These are phyloP conservation scores for Cynara cardunculus DNA, from an alignment of 129 eudicot species.

Conservation along the genomic window DNA sequence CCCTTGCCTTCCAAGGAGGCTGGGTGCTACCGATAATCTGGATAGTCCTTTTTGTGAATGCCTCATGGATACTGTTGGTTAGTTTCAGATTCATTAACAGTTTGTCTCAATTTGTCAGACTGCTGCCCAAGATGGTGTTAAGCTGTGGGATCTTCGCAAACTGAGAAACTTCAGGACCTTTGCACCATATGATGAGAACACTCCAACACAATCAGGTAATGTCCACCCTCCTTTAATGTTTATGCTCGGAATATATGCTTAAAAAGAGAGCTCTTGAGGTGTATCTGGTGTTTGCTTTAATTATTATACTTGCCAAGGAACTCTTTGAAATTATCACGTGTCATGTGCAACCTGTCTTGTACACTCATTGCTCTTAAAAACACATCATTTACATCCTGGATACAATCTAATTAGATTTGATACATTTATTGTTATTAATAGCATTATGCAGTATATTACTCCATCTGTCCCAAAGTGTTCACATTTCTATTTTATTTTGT, in stretches of 20 bases:
- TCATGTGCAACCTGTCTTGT: not conserved
- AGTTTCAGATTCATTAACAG: not conserved
- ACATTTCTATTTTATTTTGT: not conserved
- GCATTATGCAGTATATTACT: not conserved
- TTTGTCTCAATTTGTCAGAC: constrained; percentile 44
- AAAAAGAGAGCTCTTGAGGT: not conserved
- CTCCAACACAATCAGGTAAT: constrained; percentile 81
- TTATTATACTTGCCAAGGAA: not conserved
- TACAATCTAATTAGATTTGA: not conserved
- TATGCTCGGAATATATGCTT: not conserved
- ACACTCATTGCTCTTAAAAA: not conserved
- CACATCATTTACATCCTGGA: not conserved
- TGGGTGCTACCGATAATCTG: not conserved
- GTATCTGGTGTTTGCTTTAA: not conserved
- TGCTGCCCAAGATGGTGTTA: constrained; percentile 97
- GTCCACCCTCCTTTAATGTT: not conserved
- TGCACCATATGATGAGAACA: constrained; percentile 72
- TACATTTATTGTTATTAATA: not conserved
- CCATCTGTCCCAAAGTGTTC: not conserved
- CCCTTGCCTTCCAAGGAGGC: not conserved
- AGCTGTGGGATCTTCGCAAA: constrained; percentile 96
- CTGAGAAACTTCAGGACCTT: constrained; percentile 88
- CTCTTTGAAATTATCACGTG: not conserved
- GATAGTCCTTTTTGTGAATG: too few relatives aligned
- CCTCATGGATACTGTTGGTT: too few relatives aligned